Evolutionary conservation across 2,329 filamentous ascomycete genomes (phyloP), one percentile per base, ranked within the genome.

Genomic region (Monosporascus sp.): DNA sequence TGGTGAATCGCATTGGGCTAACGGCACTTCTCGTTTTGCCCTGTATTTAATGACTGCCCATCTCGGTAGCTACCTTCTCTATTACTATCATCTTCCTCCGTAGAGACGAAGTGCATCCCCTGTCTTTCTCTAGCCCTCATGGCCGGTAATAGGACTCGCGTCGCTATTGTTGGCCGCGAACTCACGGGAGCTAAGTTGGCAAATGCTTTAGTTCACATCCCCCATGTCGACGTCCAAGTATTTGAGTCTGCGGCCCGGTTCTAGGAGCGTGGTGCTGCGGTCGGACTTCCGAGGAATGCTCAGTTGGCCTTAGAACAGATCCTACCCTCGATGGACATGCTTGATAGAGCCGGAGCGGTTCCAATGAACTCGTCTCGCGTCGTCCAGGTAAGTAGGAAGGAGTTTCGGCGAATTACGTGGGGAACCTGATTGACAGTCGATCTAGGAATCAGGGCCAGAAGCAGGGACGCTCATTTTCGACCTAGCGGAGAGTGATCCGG

Each of bases 171-270:
- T 19, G 52, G 52, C 6, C 50, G 52, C 6, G 52, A 52, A 17
- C 43, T 54, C 11, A 52, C 55, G 5, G 52, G 55, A 16, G 48
- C 50, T 7, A 31, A 19, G 2, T 6, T 54, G 5, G 55, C 52
- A 1, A 53, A 55, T 24, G 50, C 49, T 9, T 49, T 55, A 2
- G n/a, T 47, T 19, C 24, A 51, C n/a, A 14, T 52, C 3, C 19
- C 48, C 2, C 38, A 53, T 19, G 19, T 51, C 5, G 47, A 52
- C 7, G 17, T 51, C 6, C 37, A 54, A 8, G 19, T 56, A 31
- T 54, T 43, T 26, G 55, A 56, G 35, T 54, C 55, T 20, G 52
- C 50, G 1, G 50, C 52, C 5, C 43, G 50, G n/a, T 56, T 56
- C 37, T 52, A 44, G 8, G 52, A 52, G 16, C 55, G 52, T 19